Percentiles rank a stretch among this genome's conserved stretches.
Evolutionary conservation across 768 basidiomycete genomes (phyloP).

Genomic region (Termitomyces sp.): DNA sequence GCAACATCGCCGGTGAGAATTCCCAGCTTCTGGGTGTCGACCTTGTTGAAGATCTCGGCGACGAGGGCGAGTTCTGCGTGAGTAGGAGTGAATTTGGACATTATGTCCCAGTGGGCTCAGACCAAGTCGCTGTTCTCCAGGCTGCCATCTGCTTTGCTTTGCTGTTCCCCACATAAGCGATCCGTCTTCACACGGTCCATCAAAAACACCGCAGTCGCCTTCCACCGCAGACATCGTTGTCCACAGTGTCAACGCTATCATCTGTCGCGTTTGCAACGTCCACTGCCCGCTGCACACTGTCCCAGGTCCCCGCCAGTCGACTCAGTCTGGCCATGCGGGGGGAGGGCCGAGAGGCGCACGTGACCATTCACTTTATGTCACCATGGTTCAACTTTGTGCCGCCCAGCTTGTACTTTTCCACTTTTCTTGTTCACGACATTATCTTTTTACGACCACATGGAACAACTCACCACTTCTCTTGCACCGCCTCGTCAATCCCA

Average conservation of each 20-base stretch:
- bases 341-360: conserved; percentile 2
- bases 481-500: conserved; percentile 51
- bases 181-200: conserved; percentile 16
- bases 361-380: conserved; percentile 7
- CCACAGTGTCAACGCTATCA: background rate
- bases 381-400: conserved; percentile 8
- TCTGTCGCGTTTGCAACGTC: too few species aligned
- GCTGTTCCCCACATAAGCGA: conserved; percentile 5
- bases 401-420: conserved; percentile 11
- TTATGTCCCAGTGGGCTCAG: conserved; percentile 23
- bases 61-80: conserved; percentile 55
- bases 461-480: conserved; percentile 65
- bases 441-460: conserved; percentile 41
- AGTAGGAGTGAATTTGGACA: conserved; percentile 44
- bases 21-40: conserved; percentile 76
- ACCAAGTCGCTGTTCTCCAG: background rate
- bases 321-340: background rate
- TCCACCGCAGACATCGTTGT: background rate
- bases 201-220: background rate
- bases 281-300: background rate
- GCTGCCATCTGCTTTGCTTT: background rate
- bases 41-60: conserved; percentile 64
- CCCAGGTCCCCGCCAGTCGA: background rate
- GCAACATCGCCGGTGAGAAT: conserved; percentile 89
- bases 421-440: conserved; percentile 15